phyloP scores from a whole-genome alignment of 805 yeast species.

The Candida yuanshanica region DNA sequence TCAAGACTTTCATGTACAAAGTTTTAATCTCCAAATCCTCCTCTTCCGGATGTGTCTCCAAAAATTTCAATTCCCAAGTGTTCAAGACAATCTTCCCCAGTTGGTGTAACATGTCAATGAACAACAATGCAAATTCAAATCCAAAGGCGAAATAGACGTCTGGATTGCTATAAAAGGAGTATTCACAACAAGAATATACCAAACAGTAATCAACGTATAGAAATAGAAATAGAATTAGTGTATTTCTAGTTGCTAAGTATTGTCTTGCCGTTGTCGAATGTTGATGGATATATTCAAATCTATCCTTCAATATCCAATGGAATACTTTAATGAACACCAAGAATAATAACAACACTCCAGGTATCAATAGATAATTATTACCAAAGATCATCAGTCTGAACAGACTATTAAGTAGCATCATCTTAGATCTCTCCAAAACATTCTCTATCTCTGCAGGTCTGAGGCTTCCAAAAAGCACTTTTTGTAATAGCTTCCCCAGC shows the following conservation, averaged over 20 bases:
- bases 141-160: conserved; percentile 63
- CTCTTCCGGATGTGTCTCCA: conserved; percentile 45
- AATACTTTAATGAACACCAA: conserved; percentile 56
- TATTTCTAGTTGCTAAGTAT: conserved; percentile 34
- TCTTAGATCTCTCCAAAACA: conserved; percentile 59
- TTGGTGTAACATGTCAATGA: conserved; percentile 45
- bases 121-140: conserved; percentile 65
- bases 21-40: conserved; percentile 70
- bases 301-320: conserved; percentile 62
- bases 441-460: conserved; percentile 74
- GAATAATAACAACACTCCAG: conserved; percentile 30
- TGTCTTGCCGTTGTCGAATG: conserved; percentile 28
- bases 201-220: conserved; percentile 45
- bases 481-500: conserved; percentile 44
- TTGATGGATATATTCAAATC: conserved; percentile 45
- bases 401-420: conserved; percentile 56
- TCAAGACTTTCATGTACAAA: conserved; percentile 50
- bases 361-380: conserved; percentile 42
- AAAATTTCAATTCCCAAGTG: conserved; percentile 48
- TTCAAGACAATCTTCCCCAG: conserved; percentile 44
- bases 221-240: conserved; percentile 40
- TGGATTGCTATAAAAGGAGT: conserved; percentile 34
- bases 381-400: conserved; percentile 50
- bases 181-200: conserved; percentile 49
- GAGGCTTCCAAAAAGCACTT: conserved; percentile 64